Conservation (phyloP, 306 rosid genomes). For the Quercus wislizeni region DNA sequence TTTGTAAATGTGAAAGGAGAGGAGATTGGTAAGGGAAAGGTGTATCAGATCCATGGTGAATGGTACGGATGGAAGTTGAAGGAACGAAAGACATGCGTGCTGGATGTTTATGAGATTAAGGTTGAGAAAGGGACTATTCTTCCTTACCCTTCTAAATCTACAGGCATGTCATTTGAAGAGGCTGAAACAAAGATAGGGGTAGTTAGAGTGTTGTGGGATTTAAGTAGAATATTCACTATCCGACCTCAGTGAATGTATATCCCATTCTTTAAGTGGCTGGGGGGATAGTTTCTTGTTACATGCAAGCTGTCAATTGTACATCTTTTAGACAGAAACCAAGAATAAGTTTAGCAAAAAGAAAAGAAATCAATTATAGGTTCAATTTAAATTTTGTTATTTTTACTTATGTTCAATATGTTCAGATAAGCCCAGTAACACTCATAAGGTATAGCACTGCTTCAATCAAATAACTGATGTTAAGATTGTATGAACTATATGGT, state of each 20-base stretch:
- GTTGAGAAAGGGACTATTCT: slow-evolving; percentile 42
- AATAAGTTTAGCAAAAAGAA: neutral
- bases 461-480: neutral
- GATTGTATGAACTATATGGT: too few relatives aligned
- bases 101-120: slow-evolving; percentile 67
- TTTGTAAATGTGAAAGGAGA: slow-evolving; percentile 40
- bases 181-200: slow-evolving; percentile 67
- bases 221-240: slow-evolving; percentile 36
- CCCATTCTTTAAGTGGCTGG: neutral
- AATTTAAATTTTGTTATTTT: neutral
- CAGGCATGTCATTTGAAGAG: slow-evolving; percentile 68
- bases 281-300: neutral
- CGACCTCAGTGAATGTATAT: slow-evolving; percentile 29
- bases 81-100: slow-evolving; percentile 45
- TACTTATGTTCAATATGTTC: neutral
- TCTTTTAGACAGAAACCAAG: neutral
- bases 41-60: slow-evolving; percentile 54
- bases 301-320: neutral
- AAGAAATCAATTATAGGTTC: neutral
- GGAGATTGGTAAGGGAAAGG: slow-evolving; percentile 64
- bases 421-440: neutral
- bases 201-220: slow-evolving; percentile 82
- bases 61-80: slow-evolving; percentile 73
- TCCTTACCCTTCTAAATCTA: slow-evolving; percentile 60
- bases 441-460: neutral